Conservation (phyloP, 192 early-diverging fungal genomes). For the Coemansia sp. region DNA sequence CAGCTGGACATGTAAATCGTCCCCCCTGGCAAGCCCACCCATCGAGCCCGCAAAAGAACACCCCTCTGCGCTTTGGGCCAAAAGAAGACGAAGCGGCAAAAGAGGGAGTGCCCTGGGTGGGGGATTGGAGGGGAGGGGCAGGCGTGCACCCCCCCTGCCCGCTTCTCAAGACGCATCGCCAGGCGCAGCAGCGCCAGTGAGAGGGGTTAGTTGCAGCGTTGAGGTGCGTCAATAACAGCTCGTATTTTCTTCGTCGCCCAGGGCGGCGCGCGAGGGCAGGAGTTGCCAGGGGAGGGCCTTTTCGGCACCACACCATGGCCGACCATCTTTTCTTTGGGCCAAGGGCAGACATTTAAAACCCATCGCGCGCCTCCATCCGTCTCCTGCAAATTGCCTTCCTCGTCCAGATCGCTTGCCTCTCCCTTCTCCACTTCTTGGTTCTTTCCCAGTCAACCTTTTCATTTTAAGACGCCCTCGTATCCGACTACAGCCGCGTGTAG, state of each 20-base stretch:
- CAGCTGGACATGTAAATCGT: neutral
- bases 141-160: constrained; percentile 6
- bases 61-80: constrained; percentile 3
- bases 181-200: constrained; percentile 9
- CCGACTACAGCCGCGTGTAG: neutral
- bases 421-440: neutral
- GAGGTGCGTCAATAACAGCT: constrained; percentile 28
- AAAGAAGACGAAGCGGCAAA: neutral
- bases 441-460: neutral
- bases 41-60: constrained; percentile 1
- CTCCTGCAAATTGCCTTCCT: neutral
- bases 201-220: constrained; percentile 18
- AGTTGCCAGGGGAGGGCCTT: neutral
- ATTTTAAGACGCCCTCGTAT: neutral
- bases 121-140: neutral
- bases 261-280: neutral
- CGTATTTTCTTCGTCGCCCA: constrained; percentile 2
- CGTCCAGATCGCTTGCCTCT: neutral
- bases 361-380: constrained; percentile 12
- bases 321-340: neutral
- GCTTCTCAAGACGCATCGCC: constrained; percentile 8
- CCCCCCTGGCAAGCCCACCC: constrained; percentile 1
- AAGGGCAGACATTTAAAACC: neutral
- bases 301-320: neutral
- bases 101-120: neutral